phyloP scores from a whole-genome alignment of 1,284 basidiomycete genomes.

The Ustilago bromivora region DNA sequence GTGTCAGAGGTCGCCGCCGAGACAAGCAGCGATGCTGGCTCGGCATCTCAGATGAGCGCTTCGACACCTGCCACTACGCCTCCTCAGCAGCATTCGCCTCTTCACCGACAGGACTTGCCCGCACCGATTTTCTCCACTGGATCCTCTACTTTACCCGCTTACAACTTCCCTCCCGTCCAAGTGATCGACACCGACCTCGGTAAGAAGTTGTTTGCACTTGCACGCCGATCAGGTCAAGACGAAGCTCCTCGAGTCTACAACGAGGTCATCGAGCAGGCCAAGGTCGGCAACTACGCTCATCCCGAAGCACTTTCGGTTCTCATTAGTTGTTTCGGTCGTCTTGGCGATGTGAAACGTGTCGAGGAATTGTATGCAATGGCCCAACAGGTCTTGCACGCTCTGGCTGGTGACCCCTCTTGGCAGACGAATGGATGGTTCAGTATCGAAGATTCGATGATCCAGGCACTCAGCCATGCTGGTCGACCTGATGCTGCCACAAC shows the following conservation, averaged over 20 bases:
- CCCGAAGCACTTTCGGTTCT: slow-evolving; percentile 56
- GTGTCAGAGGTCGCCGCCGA: slow-evolving; percentile 11
- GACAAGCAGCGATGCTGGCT: slow-evolving; percentile 19
- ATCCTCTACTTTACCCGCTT: slow-evolving; percentile 9
- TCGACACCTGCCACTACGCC: slow-evolving; percentile 34
- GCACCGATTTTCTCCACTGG: slow-evolving; percentile 21
- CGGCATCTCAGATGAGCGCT: slow-evolving; percentile 19
- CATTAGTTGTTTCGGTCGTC: slow-evolving; percentile 63
- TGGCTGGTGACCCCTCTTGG: slow-evolving; percentile 57
- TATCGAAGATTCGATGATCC: slow-evolving; percentile 65
- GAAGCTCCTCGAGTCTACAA: slow-evolving; percentile 39
- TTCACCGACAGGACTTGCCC: slow-evolving; percentile 40
- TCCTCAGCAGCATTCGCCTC: slow-evolving; percentile 36
- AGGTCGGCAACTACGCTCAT: slow-evolving; percentile 53
- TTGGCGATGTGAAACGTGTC: slow-evolving; percentile 73
- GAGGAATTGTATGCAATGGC: slow-evolving; percentile 74
- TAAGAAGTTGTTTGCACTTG: slow-evolving; percentile 16
- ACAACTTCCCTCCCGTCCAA: slow-evolving; percentile 49
- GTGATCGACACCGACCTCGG: slow-evolving; percentile 61
- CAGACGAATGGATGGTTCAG: slow-evolving; percentile 71
- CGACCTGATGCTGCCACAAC: slow-evolving; percentile 52
- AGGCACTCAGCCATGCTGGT: slow-evolving; percentile 65
- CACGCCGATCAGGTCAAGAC: slow-evolving; percentile 21
- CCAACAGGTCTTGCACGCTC: slow-evolving; percentile 51
- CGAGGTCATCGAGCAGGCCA: slow-evolving; percentile 35